These are phyloP conservation scores for Calendula officinalis DNA, from an alignment of 129 eudicot species.

Conservation along the genomic window DNA sequence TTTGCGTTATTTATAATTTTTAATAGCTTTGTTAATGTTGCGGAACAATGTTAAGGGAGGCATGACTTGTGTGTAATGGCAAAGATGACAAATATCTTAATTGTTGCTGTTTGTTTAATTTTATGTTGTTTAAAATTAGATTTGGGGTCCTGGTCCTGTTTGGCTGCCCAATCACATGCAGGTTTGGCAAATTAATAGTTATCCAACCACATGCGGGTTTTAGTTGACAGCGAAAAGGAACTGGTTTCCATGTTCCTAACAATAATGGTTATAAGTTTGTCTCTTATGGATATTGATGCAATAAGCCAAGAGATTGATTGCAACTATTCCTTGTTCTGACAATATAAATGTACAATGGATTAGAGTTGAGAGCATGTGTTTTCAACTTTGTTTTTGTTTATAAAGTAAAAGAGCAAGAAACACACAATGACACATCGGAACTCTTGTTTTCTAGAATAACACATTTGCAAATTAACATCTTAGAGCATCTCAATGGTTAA, in stretches of 20 bases:
- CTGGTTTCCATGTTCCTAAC: constrained; percentile 23
- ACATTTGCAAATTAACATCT: too few relatives aligned
- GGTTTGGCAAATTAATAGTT: neutral
- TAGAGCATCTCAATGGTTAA: too few relatives aligned
- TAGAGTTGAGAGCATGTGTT: too few relatives aligned
- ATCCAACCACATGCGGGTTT: too few relatives aligned
- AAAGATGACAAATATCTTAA: constrained; percentile 17
- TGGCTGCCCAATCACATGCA: constrained; percentile 17
- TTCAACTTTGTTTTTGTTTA: too few relatives aligned
- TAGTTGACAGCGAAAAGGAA: constrained; percentile 18
- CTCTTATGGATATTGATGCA: neutral
- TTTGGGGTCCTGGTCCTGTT: neutral
- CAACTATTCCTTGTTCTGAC: neutral
- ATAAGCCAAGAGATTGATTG: neutral
- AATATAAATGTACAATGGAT: neutral
- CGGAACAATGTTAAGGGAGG: neutral
- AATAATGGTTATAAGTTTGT: constrained; percentile 12
- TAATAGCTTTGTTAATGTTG: constrained; percentile 17
- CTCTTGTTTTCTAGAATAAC: too few relatives aligned
- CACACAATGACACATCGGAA: too few relatives aligned
- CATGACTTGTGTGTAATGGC: constrained; percentile 26
- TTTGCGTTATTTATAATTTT: constrained; percentile 12
- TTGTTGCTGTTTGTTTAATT: neutral
- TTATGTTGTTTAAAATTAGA: too few relatives aligned
- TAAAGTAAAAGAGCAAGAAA: too few relatives aligned